A percentile compares a stretch with the other conserved stretches of the same genome.
Conservation (phyloP, 2,329 filamentous ascomycete species). For the Fusarium sp. region DNA sequence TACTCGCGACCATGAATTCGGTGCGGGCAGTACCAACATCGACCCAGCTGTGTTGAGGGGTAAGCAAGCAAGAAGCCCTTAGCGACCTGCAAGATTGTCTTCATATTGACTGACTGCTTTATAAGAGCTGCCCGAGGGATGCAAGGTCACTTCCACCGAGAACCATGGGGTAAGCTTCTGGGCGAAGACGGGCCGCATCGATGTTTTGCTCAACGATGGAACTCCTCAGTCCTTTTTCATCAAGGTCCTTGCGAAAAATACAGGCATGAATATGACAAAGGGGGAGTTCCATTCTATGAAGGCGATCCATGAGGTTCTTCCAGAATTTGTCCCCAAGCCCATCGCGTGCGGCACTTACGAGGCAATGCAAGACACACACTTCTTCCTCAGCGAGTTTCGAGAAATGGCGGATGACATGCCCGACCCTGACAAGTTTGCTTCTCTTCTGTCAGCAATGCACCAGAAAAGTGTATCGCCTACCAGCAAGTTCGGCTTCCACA, state of each 20-base stretch:
- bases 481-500: background rate
- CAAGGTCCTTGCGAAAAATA: fast-evolving
- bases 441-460: background rate
- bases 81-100: background rate
- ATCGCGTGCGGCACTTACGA: background rate
- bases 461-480: background rate
- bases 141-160: fast-evolving
- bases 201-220: fast-evolving
- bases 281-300: background rate
- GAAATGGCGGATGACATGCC: background rate
- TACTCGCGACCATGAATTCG: background rate
- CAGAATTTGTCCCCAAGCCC: background rate
- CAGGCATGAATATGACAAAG: background rate
- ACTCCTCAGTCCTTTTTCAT: background rate
- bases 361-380: background rate
- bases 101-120: background rate
- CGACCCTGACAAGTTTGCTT: background rate
- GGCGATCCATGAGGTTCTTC: fast-evolving
- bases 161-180: background rate
- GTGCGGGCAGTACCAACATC: background rate
- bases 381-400: background rate
- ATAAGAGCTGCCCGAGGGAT: background rate
- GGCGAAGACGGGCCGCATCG: background rate
- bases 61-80: background rate
- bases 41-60: background rate